Evolutionary conservation across 495 filamentous ascomycete genomes (phyloP), one percentile per base, ranked within the genome.

Genomic region (Xanthoparmelia taractica): DNA sequence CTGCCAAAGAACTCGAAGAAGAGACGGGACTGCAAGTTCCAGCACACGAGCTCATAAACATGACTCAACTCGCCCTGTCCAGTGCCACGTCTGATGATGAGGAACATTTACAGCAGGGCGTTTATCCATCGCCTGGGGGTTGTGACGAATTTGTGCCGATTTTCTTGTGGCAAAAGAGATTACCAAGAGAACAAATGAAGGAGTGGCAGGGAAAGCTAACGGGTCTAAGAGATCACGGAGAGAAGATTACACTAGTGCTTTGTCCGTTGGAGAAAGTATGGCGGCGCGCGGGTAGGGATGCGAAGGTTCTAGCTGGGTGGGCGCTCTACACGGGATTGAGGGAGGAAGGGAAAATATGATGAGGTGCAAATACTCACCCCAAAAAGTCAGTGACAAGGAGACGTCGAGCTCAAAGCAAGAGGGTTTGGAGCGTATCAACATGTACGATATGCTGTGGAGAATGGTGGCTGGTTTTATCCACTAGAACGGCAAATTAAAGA

Each of bases 61-160:
- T 96, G 80, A 88, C 86, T 0, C 74, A 82, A 27, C 71, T 88
- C 31, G 83, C 81, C 17, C 66, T 82, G 29, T 65, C 65, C 0
- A 67, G 64, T 15, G 20, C 55, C 27, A 57, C 59, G 20, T 66
- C 61, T 8, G 68, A 67, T 18, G 72, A 75, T 7, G 73, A 71
- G 48, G 83, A 87, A 65, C 68, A 70, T 6, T 67, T 92, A 23
- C 83, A 88, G 37, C 73, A 74, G 55, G 89, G 78, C 0, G 78
- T 93, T 67, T 96, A 87, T 71, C 88, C 90, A 0, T 89, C 85
- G 45, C 79, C 89, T 4, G 92, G 91, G 0, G 91, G 84, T 0
- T 90, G 89, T 67, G 92, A 96, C 73, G 92, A 96, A 72, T 89
- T 86, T 68, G 86, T 96, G 41, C 86, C 85, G 8, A 76, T 96